These are phyloP conservation scores for Entonaema liquescens DNA, from an alignment of 495 filamentous ascomycete genomes.

Conservation along the genomic window DNA sequence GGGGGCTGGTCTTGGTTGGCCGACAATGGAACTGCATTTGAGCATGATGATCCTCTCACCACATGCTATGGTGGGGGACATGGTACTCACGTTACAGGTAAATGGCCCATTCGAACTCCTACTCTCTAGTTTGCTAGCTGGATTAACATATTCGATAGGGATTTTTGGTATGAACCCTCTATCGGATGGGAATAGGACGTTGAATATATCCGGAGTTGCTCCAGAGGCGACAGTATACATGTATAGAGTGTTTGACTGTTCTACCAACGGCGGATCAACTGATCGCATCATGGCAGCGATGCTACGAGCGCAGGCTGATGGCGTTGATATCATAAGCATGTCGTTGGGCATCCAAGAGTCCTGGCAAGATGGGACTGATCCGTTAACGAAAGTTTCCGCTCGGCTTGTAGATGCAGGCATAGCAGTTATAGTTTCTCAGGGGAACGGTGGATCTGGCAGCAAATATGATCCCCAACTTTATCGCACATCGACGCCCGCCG, in stretches of 20 bases:
- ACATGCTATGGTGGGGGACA: constrained; percentile 51
- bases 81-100: constrained; percentile 55
- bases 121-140: background rate
- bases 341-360: constrained; percentile 37
- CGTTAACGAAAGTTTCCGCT: constrained; percentile 30
- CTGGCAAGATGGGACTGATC: constrained; percentile 29
- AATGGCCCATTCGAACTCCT: background rate
- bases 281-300: constrained; percentile 54
- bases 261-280: constrained; percentile 30
- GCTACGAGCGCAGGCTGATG: constrained; percentile 52
- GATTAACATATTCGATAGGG: constrained; percentile 18
- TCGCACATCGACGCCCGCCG: constrained; percentile 24
- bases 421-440: constrained; percentile 40
- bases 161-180: constrained; percentile 49
- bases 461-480: constrained; percentile 34
- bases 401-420: constrained; percentile 37
- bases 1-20: constrained; percentile 51
- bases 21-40: constrained; percentile 36
- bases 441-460: constrained; percentile 37
- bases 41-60: constrained; percentile 24
- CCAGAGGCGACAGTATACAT: constrained; percentile 56
- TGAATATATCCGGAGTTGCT: constrained; percentile 51
- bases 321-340: constrained; percentile 56
- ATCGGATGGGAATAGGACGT: constrained; percentile 35
- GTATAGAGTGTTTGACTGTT: constrained; percentile 55